Percentiles rank a stretch among this genome's conserved stretches.
These are phyloP conservation scores for Galerina marginata DNA, from an alignment of 768 basidiomycete genomes.

Conservation along the genomic window DNA sequence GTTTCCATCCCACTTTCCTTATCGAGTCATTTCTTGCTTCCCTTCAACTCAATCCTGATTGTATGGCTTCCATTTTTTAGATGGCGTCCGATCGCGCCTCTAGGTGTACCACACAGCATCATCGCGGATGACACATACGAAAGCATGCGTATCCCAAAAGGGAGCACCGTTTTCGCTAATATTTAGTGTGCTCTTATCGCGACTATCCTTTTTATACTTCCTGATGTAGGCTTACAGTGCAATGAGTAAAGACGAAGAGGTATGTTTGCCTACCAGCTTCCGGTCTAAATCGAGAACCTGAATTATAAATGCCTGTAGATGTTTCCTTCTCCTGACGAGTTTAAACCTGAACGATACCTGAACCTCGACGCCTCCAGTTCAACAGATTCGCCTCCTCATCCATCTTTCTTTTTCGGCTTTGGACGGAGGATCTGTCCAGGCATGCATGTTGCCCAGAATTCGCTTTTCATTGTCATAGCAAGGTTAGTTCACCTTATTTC, in stretches of 20 bases:
- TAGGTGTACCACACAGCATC: conserved; percentile 39
- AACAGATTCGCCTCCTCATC: conserved; percentile 5
- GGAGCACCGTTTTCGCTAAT: conserved; percentile 30
- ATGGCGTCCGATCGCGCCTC: conserved; percentile 33
- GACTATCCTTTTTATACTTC: not conserved
- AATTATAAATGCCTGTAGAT: conserved; percentile 11
- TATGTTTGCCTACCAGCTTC: not conserved
- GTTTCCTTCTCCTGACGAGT: conserved; percentile 27
- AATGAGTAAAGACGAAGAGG: conserved; percentile 30
- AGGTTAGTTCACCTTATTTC: conserved; percentile 16
- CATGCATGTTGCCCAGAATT: conserved; percentile 30
- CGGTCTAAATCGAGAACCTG: too few relatives aligned
- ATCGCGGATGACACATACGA: conserved; percentile 42
- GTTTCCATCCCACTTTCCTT: not conserved
- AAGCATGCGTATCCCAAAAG: conserved; percentile 42
- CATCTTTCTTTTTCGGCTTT: conserved; percentile 30
- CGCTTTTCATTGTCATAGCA: conserved; percentile 27
- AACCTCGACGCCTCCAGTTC: conserved; percentile 8
- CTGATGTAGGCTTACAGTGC: conserved; percentile 14
- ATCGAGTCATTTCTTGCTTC: not conserved
- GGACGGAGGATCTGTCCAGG: conserved; percentile 33
- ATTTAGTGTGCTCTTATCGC: conserved; percentile 25
- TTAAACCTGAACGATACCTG: conserved; percentile 30
- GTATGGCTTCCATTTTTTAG: conserved; percentile 7
- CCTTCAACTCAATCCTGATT: not conserved